Evolutionary conservation across 2,329 filamentous ascomycete species (phyloP), one percentile per base, ranked within the genome.

Genomic region (Penicillium carneum): DNA sequence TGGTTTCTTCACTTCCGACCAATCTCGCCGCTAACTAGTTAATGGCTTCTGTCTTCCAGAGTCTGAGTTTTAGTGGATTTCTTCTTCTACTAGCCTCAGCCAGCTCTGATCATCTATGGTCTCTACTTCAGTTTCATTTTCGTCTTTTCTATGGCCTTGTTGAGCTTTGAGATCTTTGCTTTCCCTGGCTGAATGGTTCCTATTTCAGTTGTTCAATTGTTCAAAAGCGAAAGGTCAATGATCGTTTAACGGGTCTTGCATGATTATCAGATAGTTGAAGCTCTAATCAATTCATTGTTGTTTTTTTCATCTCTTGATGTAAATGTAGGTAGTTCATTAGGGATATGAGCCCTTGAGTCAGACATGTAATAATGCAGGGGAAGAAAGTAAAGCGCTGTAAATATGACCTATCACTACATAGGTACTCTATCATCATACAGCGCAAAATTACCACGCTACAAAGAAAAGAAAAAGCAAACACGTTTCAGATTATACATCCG

Each of bases 81-180:
- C 4, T 6, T 46, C 6, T n/a, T 29, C 42, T 33, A 18, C 41
- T 23, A 3, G 29, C 10, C 16, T 46, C 10, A 12, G 18, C 12
- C 14, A 29, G 10, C 4, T 26, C 33, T 46, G 10, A 3, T 18
- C 5, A 18, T 43, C 18, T 45, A 54, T 11, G 11, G 11, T 48
- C 16, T 47, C 12, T 14, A 49, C 14, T 36, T 36, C 18, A 4
- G 3, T 47, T 34, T 20, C 16, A 6, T 20, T 55, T 48, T 26
- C 20, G 38, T 38, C 42, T 16, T 2, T 18, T 54, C 31, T 34
- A 1, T 18, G 20, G 52, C 33, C 52, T 20, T 16, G 39, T 48
- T 55, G 31, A 55, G 52, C 41, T 55, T 55, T 55, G 52, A 55
- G 41, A 8, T 48, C 7, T 12, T 55, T 47, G 18, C 20, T 14